phyloP scores from a whole-genome alignment of 1,284 basidiomycete species.

The Butyriboletus pseudospeciosus region DNA sequence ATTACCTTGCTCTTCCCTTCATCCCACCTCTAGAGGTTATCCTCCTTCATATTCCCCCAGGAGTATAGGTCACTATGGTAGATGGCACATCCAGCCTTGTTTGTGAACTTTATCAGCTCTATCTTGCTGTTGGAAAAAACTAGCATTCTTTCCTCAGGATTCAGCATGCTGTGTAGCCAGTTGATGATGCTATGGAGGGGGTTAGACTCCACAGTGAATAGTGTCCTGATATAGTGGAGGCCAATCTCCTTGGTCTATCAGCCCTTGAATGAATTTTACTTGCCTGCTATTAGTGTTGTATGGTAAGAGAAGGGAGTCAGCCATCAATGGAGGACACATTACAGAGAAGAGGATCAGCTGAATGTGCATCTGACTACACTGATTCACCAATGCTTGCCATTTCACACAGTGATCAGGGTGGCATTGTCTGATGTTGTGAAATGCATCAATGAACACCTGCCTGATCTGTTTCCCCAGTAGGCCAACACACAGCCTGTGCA shows the following conservation, averaged over 20 bases:
- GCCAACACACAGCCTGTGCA: not conserved
- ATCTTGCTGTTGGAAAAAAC: not conserved
- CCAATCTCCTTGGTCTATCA: not conserved
- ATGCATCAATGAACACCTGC: not conserved
- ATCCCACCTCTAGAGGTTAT: not conserved
- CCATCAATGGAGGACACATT: not conserved
- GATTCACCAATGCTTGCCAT: too few relatives aligned
- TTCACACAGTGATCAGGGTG: not conserved
- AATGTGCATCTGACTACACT: not conserved
- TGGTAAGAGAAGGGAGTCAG: not conserved
- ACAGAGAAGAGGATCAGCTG: not conserved
- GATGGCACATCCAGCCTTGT: not conserved
- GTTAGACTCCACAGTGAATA: too few relatives aligned
- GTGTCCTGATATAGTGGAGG: not conserved
- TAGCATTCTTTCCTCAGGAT: not conserved
- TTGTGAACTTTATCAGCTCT: too few relatives aligned
- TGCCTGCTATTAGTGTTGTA: not conserved
- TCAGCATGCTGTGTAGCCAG: not conserved
- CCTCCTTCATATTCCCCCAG: not conserved
- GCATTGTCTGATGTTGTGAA: not conserved
- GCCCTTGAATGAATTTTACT: not conserved
- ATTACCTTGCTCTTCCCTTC: not conserved
- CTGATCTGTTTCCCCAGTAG: not conserved
- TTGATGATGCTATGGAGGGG: not conserved
- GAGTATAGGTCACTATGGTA: not conserved